A percentile compares a stretch with the other conserved stretches of the same genome.
Conservation (phyloP, 1,139 yeast species). For the Blastobotrys capitulatus region DNA sequence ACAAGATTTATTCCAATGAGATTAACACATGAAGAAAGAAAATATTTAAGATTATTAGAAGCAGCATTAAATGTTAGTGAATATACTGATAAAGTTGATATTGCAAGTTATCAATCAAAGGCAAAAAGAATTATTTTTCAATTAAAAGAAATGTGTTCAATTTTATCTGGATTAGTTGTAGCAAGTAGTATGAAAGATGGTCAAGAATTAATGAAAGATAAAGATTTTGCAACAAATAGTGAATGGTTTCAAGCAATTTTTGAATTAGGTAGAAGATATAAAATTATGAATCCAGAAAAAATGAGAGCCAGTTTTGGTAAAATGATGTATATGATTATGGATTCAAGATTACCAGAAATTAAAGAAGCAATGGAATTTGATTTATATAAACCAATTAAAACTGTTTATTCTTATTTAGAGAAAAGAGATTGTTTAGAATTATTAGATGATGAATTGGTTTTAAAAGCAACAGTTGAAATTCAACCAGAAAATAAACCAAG, state of each 20-base stretch:
- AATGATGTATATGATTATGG: conserved; percentile 75
- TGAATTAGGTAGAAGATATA: conserved; percentile 72
- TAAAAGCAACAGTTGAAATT: conserved; percentile 61
- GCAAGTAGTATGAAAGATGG: conserved; percentile 68
- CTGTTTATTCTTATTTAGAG: conserved; percentile 48
- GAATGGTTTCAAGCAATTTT: conserved; percentile 62
- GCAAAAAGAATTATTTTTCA: conserved; percentile 63
- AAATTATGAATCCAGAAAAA: conserved; percentile 72
- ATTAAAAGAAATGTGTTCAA: conserved; percentile 65
- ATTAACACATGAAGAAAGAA: conserved; percentile 59
- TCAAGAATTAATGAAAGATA: conserved; percentile 52
- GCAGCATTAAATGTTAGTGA: conserved; percentile 72
- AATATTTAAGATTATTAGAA: conserved; percentile 52
- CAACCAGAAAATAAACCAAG: conserved; percentile 52
- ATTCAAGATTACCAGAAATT: conserved; percentile 63
- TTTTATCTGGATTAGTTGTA: conserved; percentile 65
- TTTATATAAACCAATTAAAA: conserved; percentile 59
- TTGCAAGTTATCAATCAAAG: conserved; percentile 55
- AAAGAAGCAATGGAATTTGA: conserved; percentile 65
- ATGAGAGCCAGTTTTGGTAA: conserved; percentile 73
- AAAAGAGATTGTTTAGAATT: conserved; percentile 36
- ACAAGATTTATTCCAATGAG: conserved; percentile 59
- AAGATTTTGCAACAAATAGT: conserved; percentile 58
- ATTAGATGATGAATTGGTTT: conserved; percentile 50
- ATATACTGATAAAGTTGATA: conserved; percentile 69